Evolutionary conservation across 306 rosid genomes (phyloP), one percentile per base, ranked within the genome.

Genomic region (Casuarina equisetifolia): DNA sequence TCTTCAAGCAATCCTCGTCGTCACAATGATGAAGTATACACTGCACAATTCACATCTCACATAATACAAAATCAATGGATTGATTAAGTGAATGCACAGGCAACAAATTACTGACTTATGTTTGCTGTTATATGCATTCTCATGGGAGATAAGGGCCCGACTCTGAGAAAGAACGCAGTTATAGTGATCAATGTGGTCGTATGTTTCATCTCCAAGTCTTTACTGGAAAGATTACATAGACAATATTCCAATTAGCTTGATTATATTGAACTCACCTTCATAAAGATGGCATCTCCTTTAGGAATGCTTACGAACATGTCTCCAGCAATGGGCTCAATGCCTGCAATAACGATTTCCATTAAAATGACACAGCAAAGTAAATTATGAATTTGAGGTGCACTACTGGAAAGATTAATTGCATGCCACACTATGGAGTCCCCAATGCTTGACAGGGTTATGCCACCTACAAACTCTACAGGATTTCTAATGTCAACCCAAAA

Each of bases 291-390:
- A 50, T 82, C 59, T 49, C 80, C 75, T 70, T 70, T 70, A 4
- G 83, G 78, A 69, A 83, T 83, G 42, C 6, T 72, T 48, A 1
- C 58, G 53, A 83, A 83, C 67, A 70, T 79, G 76, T 79, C 80
- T 16, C 78, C 67, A 52, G 80, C 74, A 74, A 76, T 7, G 32
- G 69, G 64, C 83, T 75, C 74, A 2, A 83, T 83, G 8, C 80
- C 83, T 70, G 17, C 49, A 59, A 54, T 32, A 73, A 73, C 44
- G 40, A 19, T 54, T 59, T 10, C 32, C 45, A 19, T 16, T 16
- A 42, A 54, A 15, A 12, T 63, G 38, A 38, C 9, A 63, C 2
- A 38, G 5, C n/a, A 1, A 38, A 63, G 2, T 63, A 38, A 12
- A 39, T 2, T 2, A 62, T 62, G 12, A 12, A 36, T 36, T 62